phyloP scores from a whole-genome alignment of 176 grass and related monocot species.

The Triticum dicoccoides region DNA sequence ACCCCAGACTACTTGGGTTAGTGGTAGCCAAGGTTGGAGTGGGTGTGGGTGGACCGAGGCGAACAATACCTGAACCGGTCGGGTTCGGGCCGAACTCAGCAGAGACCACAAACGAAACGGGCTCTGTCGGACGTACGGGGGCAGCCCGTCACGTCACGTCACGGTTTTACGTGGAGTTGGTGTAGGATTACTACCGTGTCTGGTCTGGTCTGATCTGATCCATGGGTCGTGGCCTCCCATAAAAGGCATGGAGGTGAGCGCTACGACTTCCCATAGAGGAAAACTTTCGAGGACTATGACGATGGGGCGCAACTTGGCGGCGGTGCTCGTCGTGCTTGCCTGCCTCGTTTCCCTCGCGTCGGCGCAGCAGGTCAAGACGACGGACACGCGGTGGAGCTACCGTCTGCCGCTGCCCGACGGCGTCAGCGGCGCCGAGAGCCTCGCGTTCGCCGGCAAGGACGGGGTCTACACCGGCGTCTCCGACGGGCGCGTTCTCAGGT shows the following conservation, averaged over 20 bases:
- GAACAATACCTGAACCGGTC: not conserved
- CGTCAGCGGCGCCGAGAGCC: conserved; percentile 49
- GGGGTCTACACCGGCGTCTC: conserved; percentile 61
- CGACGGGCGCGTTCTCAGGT: conserved; percentile 49
- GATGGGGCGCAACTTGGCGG: not conserved
- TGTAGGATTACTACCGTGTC: not conserved
- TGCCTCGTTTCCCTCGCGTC: not conserved
- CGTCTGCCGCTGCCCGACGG: conserved; percentile 1
- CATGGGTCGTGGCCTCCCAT: not conserved
- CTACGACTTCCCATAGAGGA: not conserved
- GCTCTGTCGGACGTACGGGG: not conserved
- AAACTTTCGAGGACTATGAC: not conserved
- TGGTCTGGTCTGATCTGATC: not conserved
- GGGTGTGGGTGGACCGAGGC: not conserved
- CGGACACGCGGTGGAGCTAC: conserved; percentile 6
- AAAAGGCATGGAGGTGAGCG: not conserved
- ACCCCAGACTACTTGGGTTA: not conserved
- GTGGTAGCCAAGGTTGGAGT: not conserved
- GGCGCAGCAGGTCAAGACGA: conserved; percentile 17
- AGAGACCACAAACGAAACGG: not conserved
- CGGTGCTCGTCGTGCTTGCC: not conserved
- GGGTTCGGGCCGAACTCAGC: not conserved
- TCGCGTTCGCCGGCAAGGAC: conserved; percentile 44
- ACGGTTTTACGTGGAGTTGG: not conserved
- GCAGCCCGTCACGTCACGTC: too few species aligned